A percentile compares a stretch with the other conserved stretches of the same genome.
Evolutionary conservation across 2,329 filamentous ascomycete genomes (phyloP).

Genomic region (Blumeria graminis): DNA sequence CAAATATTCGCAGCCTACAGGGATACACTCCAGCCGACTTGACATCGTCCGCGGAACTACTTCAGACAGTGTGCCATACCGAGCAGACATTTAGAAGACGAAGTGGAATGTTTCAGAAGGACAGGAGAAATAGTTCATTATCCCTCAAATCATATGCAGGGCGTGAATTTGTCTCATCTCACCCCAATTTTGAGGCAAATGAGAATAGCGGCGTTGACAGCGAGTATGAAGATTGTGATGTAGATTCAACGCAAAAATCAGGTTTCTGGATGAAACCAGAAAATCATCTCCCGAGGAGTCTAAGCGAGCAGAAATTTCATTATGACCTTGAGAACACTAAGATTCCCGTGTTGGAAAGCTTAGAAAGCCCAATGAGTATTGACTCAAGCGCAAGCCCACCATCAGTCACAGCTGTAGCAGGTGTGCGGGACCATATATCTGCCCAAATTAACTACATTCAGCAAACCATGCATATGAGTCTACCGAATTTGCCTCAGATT

Average conservation of each 20-base stretch:
- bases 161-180: slow-evolving; percentile 17
- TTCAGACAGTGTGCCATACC: slow-evolving; percentile 36
- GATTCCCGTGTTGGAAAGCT: slow-evolving; percentile 10
- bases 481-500: slow-evolving; percentile 37
- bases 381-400: slow-evolving; percentile 13
- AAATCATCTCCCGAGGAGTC: slow-evolving; percentile 9
- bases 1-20: slow-evolving; percentile 41
- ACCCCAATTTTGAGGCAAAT: slow-evolving; percentile 3
- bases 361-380: not conserved
- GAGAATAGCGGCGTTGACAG: slow-evolving; percentile 18
- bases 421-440: slow-evolving; percentile 48
- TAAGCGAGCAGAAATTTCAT: slow-evolving; percentile 9
- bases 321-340: slow-evolving; percentile 6
- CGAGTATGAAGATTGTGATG: slow-evolving; percentile 16
- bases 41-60: slow-evolving; percentile 37
- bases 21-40: slow-evolving; percentile 50
- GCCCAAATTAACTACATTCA: slow-evolving; percentile 57
- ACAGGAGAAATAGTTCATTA: slow-evolving; percentile 38
- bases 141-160: slow-evolving; percentile 47
- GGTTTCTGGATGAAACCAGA: slow-evolving; percentile 16
- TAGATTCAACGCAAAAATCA: slow-evolving; percentile 11
- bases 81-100: slow-evolving; percentile 39
- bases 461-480: slow-evolving; percentile 37
- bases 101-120: slow-evolving; percentile 30
- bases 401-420: slow-evolving; percentile 38